Evolutionary conservation across 306 rosid genomes (phyloP).

Genomic region (Casuarina glauca): DNA sequence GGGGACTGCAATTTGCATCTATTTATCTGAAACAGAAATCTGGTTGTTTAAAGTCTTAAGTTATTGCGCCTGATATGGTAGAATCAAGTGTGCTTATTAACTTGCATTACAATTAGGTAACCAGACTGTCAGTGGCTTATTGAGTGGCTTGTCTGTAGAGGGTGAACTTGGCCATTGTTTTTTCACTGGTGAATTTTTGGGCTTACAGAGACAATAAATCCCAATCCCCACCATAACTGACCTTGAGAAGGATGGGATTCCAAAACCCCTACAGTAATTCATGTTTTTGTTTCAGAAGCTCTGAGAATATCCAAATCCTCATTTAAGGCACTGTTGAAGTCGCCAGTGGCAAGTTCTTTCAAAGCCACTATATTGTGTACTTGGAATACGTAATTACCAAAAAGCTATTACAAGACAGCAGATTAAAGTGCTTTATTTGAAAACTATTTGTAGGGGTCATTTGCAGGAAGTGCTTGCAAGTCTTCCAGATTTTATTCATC

Average conservation of each 20-base stretch:
- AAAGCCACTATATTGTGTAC: background rate
- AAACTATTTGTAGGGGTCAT: background rate
- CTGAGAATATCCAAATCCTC: background rate
- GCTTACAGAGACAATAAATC: background rate
- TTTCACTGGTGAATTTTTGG: background rate
- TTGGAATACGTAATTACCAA: background rate
- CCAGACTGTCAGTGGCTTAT: background rate
- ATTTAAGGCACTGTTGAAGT: background rate
- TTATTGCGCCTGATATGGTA: background rate
- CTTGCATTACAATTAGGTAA: background rate
- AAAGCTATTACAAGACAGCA: background rate
- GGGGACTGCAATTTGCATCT: constrained; percentile 19
- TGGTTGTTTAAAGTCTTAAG: constrained; percentile 2
- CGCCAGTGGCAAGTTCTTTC: background rate
- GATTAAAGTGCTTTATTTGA: background rate
- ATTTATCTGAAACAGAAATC: constrained; percentile 1
- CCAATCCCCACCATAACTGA: background rate
- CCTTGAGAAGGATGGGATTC: background rate
- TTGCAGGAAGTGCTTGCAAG: background rate
- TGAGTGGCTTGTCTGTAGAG: background rate
- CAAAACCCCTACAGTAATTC: background rate
- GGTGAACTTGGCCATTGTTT: background rate
- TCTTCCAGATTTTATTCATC: background rate
- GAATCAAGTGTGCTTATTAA: constrained; percentile 8
- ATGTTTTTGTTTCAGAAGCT: background rate